These are phyloP conservation scores for Penicillium sp. DNA, from an alignment of 2,329 filamentous ascomycete species.

Conservation along the genomic window DNA sequence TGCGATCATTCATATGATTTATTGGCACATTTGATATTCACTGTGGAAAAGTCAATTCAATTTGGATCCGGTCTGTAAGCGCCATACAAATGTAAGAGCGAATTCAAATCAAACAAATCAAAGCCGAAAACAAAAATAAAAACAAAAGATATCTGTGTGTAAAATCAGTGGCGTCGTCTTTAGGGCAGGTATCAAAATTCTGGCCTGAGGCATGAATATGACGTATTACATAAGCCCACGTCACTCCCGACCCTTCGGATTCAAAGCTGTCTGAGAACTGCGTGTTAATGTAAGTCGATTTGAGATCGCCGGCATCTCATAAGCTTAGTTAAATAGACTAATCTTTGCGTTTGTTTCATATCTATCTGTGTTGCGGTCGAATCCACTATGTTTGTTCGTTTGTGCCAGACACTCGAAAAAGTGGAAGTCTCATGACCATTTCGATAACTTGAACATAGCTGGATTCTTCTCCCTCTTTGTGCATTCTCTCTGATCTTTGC, in stretches of 20 bases:
- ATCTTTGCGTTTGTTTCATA: not conserved
- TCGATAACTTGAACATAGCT: slow-evolving; percentile 2
- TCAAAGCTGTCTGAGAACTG: too few species aligned
- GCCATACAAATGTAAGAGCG: too few species aligned
- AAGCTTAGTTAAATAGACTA: not conserved
- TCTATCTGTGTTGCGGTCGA: not conserved
- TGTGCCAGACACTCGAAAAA: slow-evolving; percentile 5
- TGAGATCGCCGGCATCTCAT: not conserved
- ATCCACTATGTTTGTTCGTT: not conserved
- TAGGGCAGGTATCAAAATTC: not conserved
- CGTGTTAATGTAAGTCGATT: not conserved
- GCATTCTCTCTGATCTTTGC: not conserved
- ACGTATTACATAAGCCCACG: not conserved
- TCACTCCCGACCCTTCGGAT: not conserved
- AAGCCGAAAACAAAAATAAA: not conserved
- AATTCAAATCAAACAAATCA: not conserved
- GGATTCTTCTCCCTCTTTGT: not conserved
- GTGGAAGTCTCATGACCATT: not conserved
- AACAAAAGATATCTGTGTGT: not conserved
- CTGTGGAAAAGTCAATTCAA: too few species aligned
- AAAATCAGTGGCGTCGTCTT: not conserved
- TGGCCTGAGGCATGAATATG: not conserved
- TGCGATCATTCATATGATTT: not conserved
- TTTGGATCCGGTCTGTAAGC: too few species aligned
- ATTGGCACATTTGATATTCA: not conserved